Base-by-base conservation (phyloP, 164 flowering plant genomes). In the Magnolia sinica region DNA sequence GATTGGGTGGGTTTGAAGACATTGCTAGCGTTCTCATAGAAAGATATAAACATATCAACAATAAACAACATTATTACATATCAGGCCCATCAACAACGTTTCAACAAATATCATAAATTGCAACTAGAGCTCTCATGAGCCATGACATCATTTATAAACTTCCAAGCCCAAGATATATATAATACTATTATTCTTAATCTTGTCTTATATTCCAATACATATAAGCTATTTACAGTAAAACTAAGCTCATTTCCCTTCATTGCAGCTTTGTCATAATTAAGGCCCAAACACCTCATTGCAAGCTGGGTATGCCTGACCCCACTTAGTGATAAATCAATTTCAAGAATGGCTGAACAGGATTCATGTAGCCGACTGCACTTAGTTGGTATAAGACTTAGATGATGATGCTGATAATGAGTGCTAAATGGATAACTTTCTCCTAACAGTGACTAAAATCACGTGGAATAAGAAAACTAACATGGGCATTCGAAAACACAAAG, bases 221-320 rank as follows among this genome's bases (percentile, higher is more conserved):
- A 9, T 24, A 65, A 65, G 10, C 68, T 29, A 65, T 65, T 23
- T 65, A 65, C 18, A 2, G 68, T 65, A 11, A 23, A 24, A 65
- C 9, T 65, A 11, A 65, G 29, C 31, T 29, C 51, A 31, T 16
- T 37, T 20, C 27, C 27, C 68, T 64, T 70, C 18, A 19, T 16
- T 18, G 73, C 73, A 50, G 58, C 23, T 49, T 11, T 11, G 8
- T 50, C 45, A 71, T 64, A 20, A 45, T 79, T 76, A 78, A 19
- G 79, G 77, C 9, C 84, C 84, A 74, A 82, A 82, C 22, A 79
- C 84, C 70, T 66, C 78, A 22, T 24, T 73, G 82, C 82, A 82
- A 11, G 79, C 68, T 7, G 84, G 82, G 76, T 82, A 82, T 66
- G 81, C 80, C 84, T 82, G 78, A 61, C 29, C 29, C 29, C 29